These are phyloP conservation scores for Dionaea muscipula DNA, from an alignment of 179 eudicot genomes.

Conservation along the genomic window DNA sequence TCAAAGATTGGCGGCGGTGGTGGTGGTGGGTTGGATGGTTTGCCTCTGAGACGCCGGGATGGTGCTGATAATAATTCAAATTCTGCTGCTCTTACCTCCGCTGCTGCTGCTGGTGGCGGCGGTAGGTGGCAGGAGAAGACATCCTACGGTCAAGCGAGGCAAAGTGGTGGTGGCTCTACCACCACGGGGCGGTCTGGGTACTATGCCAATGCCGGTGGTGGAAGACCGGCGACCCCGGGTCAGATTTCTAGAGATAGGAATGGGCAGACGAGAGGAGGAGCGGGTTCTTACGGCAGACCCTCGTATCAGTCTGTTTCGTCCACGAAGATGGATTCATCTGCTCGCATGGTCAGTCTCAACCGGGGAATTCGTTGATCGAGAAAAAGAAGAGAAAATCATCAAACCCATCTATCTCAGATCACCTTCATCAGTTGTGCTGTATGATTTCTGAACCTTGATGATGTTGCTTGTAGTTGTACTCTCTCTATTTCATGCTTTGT, in stretches of 20 bases:
- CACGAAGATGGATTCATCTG: conserved; percentile 32
- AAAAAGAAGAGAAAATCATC: too few relatives aligned
- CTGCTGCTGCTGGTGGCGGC: conserved; percentile 25
- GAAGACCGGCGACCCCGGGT: conserved; percentile 27
- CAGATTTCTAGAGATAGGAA: conserved; percentile 29
- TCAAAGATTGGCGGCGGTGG: conserved; percentile 46
- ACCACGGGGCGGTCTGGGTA: conserved; percentile 33
- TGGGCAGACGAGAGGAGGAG: conserved; percentile 32
- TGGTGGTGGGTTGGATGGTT: conserved; percentile 27
- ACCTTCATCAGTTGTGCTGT: too few relatives aligned
- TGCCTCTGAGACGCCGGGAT: conserved; percentile 57
- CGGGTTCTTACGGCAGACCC: conserved; percentile 26
- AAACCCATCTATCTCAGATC: too few relatives aligned
- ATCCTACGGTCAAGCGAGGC: conserved; percentile 41
- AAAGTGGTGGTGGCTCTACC: conserved; percentile 29
- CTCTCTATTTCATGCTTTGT: too few relatives aligned
- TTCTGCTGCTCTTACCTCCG: too few relatives aligned
- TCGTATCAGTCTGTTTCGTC: conserved; percentile 16
- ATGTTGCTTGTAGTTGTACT: too few relatives aligned
- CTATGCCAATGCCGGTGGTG: conserved; percentile 25
- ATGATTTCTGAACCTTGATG: too few relatives aligned
- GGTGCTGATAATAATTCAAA: conserved; percentile 81
- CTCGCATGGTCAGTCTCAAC: conserved; percentile 64
- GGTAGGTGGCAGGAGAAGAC: conserved; percentile 55
- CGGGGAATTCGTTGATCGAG: conserved; percentile 29